Conservation (phyloP, 352 stramenopile genomes). For the Phytophthora lateralis region DNA sequence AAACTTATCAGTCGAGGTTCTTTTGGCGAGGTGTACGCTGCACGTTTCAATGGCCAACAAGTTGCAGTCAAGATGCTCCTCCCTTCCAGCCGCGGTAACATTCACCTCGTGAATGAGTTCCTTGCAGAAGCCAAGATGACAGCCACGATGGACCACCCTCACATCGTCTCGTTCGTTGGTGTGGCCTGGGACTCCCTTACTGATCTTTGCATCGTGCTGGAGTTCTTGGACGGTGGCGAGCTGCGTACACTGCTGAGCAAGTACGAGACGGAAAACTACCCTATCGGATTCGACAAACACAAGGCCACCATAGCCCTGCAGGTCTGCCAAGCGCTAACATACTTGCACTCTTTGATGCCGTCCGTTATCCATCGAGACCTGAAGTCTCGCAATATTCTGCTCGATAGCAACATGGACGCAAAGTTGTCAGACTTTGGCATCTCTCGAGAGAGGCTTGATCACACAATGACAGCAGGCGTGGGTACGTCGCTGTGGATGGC, state of each 20-base stretch:
- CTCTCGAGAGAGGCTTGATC: conserved; percentile 48
- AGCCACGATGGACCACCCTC: conserved; percentile 32
- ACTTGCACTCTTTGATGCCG: conserved; percentile 23
- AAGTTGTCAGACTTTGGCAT: conserved; percentile 77
- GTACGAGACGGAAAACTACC: conserved; percentile 7
- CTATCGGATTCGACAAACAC: conserved; percentile 26
- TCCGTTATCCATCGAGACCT: conserved; percentile 49
- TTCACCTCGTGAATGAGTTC: conserved; percentile 38
- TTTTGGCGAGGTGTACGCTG: conserved; percentile 48
- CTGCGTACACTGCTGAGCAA: conserved; percentile 36
- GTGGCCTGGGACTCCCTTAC: conserved; percentile 43
- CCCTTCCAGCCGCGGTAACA: conserved; percentile 26
- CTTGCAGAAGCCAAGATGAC: conserved; percentile 47
- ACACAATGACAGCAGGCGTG: conserved; percentile 23
- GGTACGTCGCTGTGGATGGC: conserved; percentile 2
- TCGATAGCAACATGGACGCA: conserved; percentile 45
- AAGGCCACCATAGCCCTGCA: conserved; percentile 38
- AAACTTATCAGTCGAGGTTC: conserved; percentile 40
- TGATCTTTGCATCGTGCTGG: conserved; percentile 45
- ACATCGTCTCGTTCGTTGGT: conserved; percentile 46
- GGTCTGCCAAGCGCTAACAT: conserved; percentile 36
- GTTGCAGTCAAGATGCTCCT: conserved; percentile 53
- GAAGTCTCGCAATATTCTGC: conserved; percentile 34
- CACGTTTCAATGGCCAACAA: conserved; percentile 28
- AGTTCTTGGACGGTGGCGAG: conserved; percentile 54